Evolutionary conservation across 768 basidiomycete genomes (phyloP), one percentile per base, ranked within the genome.

Genomic region (Agaricus blazei): DNA sequence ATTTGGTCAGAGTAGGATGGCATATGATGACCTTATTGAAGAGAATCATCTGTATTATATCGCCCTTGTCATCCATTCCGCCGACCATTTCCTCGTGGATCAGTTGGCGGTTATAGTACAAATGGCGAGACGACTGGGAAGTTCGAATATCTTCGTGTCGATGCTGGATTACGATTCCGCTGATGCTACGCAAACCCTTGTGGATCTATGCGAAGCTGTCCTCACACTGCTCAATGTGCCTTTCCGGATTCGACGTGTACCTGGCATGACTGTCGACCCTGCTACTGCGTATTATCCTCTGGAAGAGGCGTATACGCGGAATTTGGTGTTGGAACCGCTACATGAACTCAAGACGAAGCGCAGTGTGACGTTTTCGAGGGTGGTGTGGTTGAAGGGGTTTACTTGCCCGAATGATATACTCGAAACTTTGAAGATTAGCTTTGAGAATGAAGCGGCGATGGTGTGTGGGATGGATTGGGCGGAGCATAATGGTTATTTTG

Each of bases 381-480:
- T 98, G 37, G 82, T 99, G 44, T 99, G 97, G 97, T 78, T 98
- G 58, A 99, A 98, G 65, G 97, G 97, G 0, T 99, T 99, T 68
- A 98, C 97, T 0, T 99, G 97, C 66, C 97, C 97, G 2, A 96
- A 93, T 64, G 97, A 99, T 68, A 94, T 99, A 47, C 75, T 99
- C 50, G 97, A 99, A 71, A 96, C 90, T 24, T 84, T 98, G 66
- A 86, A 94, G 59, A 88, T 98, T 58, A 92, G 89, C 67, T 79
- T 88, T 61, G 80, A 81, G 31, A 99, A 98, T 66, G 84, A 94
- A 61, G 97, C 97, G 2, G 92, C 94, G 0, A 93, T 99, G 92
- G 93, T 98, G 1, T 98, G 97, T 66, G 96, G 95, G n/a, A 98
- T 98, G 96, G 97, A 99, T 66, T 99, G 97, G 97, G 96, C 94